Evolutionary conservation across 768 basidiomycete genomes (phyloP), one percentile per base, ranked within the genome.

Genomic region (Amanita jacksonii): DNA sequence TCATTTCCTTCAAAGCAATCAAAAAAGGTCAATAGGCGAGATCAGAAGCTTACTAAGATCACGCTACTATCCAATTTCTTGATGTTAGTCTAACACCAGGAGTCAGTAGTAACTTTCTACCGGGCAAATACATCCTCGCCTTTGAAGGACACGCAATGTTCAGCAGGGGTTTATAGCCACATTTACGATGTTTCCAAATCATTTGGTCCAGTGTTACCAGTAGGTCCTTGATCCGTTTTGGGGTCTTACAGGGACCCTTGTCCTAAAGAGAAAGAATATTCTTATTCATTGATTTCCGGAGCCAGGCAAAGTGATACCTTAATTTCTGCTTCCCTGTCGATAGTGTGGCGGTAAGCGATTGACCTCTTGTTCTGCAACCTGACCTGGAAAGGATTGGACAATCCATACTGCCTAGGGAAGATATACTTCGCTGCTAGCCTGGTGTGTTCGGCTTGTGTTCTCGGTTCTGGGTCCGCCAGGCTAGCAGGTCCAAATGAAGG

Each of bases 351-450:
- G 47, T 72, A 65, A 22, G 61, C 59, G 33, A 62, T 63, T 0
- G 54, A 49, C 33, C 54, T 60, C 25, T 52, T 60, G 13, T 49
- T 50, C 7, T 32, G 28, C 5, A 45, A 37, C 8, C 50, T 18
- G 45, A 54, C 37, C 48, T 48, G 35, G 54, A 91, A 92, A 2
- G 80, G 70, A 51, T 66, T 84, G 4, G 67, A 55, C 1, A 96
- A 56, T 0, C 74, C 73, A 53, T 81, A 89, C 52, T 91, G 85
- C 31, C 80, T 70, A 7, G 91, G 80, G 54, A 98, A 94, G 1
- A 98, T 66, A 53, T 90, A 83, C 62, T 91, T 92, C 25, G 83
- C 70, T 1, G 90, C 61, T 49, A 79, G 79, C 31, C 83, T 71
- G 0, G 74, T 72, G 30, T 75, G 59, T 30, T 68, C 68, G 34